Evolutionary conservation across 306 rosid genomes (phyloP), one percentile per base, ranked within the genome.

Genomic region (Cercis canadensis): DNA sequence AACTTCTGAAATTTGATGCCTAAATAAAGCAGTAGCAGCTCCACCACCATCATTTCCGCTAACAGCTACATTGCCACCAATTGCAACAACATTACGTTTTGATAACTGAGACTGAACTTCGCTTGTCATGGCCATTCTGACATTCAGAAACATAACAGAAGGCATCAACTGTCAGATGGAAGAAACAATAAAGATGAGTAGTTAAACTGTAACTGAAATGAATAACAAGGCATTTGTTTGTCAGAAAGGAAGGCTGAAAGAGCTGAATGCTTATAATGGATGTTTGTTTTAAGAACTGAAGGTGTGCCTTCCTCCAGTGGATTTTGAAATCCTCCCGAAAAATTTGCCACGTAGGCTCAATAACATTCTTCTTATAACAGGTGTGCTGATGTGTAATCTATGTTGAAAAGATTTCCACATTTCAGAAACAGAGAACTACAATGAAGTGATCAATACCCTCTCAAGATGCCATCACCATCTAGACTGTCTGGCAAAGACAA

Each of bases 41-140:
- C 96, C 99, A 64, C 96, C 96, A 14, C 99, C 99, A 55, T 83
- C 55, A 15, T 75, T 73, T 47, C 87, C 99, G 13, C 82, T 75
- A 24, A 91, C 97, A 61, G 85, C 95, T 89, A 94, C 81, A 85
- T 94, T 91, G 39, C 97, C 99, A 49, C 87, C 80, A 57, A 91
- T 41, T 21, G 86, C 87, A 41, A 86, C 79, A 55, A 77, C 72
- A 69, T 83, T 83, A 57, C 72, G 81, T 82, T 86, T 94, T 69
- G 99, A 94, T 74, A 94, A 73, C 79, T 82, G 85, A 65, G 99
- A 87, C 84, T 94, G 89, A 67, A 89, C 81, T 80, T 92, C 84
- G 50, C 97, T 94, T 59, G 92, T 83, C 95, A 94, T 91, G 70
- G 91, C 97, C 99, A 94, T 94, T 79, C 98, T 94, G 88, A 68